These are phyloP conservation scores for Epithele typhae DNA, from an alignment of 768 basidiomycete species.

Conservation along the genomic window DNA sequence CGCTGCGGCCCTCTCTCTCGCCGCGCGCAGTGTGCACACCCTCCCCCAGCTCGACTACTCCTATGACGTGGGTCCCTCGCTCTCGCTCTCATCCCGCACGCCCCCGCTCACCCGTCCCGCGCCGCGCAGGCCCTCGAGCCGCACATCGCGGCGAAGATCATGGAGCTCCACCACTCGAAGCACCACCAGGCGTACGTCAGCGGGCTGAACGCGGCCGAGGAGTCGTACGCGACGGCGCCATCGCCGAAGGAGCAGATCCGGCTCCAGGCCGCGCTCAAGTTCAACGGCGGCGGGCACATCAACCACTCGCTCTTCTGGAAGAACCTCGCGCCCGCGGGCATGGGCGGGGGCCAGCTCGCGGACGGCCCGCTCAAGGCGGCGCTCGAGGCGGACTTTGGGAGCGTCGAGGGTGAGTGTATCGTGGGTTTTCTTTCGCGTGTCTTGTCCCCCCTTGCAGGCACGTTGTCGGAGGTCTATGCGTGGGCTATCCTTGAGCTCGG, in stretches of 20 bases:
- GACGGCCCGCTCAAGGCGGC: conserved; percentile 72
- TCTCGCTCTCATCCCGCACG: conserved; percentile 4
- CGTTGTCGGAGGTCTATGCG: too few relatives aligned
- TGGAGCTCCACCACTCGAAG: conserved; percentile 90
- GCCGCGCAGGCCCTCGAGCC: conserved; percentile 75
- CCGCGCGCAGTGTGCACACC: conserved; percentile 54
- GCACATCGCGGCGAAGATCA: conserved; percentile 86
- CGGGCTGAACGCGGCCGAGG: conserved; percentile 90
- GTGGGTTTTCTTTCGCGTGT: background rate
- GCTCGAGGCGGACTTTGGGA: conserved; percentile 79
- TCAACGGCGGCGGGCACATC: conserved; percentile 97
- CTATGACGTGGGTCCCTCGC: conserved; percentile 54
- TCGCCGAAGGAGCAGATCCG: conserved; percentile 74
- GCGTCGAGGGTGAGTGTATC: conserved; percentile 50
- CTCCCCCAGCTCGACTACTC: conserved; percentile 77
- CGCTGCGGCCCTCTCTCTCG: conserved; percentile 35
- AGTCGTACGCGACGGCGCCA: conserved; percentile 61
- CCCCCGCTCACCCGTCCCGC: background rate
- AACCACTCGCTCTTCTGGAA: conserved; percentile 98
- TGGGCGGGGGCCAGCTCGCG: conserved; percentile 59
- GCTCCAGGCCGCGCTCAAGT: conserved; percentile 90
- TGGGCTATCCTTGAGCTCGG: too few relatives aligned
- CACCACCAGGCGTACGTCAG: conserved; percentile 93
- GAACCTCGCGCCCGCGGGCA: conserved; percentile 76
- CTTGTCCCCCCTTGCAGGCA: too few relatives aligned